phyloP scores from a whole-genome alignment of 768 basidiomycete genomes.

The Lactarius akahatsu region DNA sequence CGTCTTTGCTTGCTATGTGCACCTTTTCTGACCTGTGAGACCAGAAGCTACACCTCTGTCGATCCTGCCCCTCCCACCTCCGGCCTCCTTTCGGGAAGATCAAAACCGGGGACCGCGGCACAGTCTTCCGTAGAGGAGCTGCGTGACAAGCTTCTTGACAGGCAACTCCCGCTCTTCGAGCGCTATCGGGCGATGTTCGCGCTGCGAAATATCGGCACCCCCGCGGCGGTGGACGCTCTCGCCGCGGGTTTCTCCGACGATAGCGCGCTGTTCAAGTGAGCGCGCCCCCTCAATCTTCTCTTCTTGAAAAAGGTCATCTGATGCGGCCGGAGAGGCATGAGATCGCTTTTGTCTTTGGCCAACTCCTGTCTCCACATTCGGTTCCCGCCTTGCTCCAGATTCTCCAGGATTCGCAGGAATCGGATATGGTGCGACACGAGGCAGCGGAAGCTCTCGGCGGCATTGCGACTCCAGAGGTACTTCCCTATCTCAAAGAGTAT shows the following conservation, averaged over 20 bases:
- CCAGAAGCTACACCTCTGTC: conserved; percentile 74
- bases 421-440: conserved; percentile 98
- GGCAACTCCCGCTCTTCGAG: conserved; percentile 72
- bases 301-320: not conserved
- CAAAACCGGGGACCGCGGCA: conserved; percentile 52
- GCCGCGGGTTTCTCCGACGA: conserved; percentile 88
- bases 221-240: conserved; percentile 84
- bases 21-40: not conserved
- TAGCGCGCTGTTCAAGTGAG: conserved; percentile 91
- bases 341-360: conserved; percentile 97
- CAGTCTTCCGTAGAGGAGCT: conserved; percentile 53
- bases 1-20: not conserved
- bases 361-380: conserved; percentile 84
- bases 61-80: conserved; percentile 88
- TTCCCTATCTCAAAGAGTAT: conserved; percentile 86
- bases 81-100: conserved; percentile 53
- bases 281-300: conserved; percentile 2
- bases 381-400: conserved; percentile 83
- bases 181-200: conserved; percentile 99
- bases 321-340: conserved; percentile 66
- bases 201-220: conserved; percentile 86
- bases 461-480: conserved; percentile 89
- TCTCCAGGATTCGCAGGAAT: conserved; percentile 68
- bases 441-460: conserved; percentile 99
- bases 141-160: conserved; percentile 62